Evolutionary conservation across 306 rosid genomes (phyloP).

Genomic region (Malus fusca): DNA sequence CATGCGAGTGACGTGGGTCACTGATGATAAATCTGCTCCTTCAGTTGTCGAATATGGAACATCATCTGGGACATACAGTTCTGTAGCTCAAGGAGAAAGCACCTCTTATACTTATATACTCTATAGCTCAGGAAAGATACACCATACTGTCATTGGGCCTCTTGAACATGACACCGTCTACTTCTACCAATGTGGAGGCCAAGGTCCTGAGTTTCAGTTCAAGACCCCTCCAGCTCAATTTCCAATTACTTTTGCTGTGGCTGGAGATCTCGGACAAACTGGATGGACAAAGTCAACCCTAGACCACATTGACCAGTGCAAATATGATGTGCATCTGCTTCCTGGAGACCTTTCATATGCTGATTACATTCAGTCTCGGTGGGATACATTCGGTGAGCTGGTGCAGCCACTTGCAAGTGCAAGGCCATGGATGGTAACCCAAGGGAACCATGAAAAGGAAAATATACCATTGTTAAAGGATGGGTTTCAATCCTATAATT

Average conservation of each 20-base stretch:
- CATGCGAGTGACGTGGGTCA: constrained; percentile 75
- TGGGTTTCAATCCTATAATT: constrained; percentile 67
- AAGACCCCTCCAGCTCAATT: constrained; percentile 82
- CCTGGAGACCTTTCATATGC: constrained; percentile 97
- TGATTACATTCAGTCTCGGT: constrained; percentile 61
- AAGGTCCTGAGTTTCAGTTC: constrained; percentile 67
- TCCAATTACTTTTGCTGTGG: constrained; percentile 81
- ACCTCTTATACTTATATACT: constrained; percentile 61
- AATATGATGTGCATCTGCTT: constrained; percentile 72
- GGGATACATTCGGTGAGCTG: constrained; percentile 86
- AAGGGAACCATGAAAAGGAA: constrained; percentile 91
- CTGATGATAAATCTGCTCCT: constrained; percentile 53
- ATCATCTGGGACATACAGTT: constrained; percentile 44
- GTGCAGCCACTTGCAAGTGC: constrained; percentile 93
- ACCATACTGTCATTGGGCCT: constrained; percentile 86
- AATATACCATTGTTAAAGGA: constrained; percentile 48
- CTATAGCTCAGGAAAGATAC: constrained; percentile 81
- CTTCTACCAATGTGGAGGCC: constrained; percentile 74
- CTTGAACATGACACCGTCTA: constrained; percentile 56
- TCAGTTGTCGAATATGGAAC: constrained; percentile 79
- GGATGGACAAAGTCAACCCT: constrained; percentile 89
- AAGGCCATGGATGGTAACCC: constrained; percentile 95
- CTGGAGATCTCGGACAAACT: constrained; percentile 89
- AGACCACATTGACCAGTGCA: constrained; percentile 66
- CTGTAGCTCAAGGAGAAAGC: constrained; percentile 60